Evolutionary conservation across 805 yeast genomes (phyloP).

Genomic region (Candida orba): DNA sequence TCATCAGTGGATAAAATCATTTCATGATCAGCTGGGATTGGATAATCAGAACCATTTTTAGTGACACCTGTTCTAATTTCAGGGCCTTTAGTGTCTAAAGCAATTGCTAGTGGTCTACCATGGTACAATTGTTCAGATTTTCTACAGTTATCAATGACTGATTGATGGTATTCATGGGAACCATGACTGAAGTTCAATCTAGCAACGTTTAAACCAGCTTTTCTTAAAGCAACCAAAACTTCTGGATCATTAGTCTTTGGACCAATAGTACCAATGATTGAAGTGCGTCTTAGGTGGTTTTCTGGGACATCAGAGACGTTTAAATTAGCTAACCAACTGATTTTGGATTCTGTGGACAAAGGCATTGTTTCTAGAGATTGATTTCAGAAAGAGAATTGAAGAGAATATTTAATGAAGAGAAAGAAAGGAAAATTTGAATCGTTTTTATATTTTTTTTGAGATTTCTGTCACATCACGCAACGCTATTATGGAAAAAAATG

Average conservation of each 20-base stretch:
- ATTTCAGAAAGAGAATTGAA: neutral
- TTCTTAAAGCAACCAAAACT: conserved; percentile 76
- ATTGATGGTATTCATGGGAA: conserved; percentile 94
- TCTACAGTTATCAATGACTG: conserved; percentile 93
- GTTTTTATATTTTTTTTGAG: too few relatives aligned
- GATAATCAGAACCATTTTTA: conserved; percentile 66
- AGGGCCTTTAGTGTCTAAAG: conserved; percentile 98
- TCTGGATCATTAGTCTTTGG: conserved; percentile 94
- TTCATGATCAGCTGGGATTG: conserved; percentile 79
- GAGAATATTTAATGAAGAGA: too few relatives aligned
- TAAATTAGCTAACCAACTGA: conserved; percentile 24
- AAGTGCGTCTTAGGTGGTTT: conserved; percentile 59
- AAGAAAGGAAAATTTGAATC: too few relatives aligned
- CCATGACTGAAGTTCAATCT: conserved; percentile 99
- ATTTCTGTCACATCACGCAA: conserved; percentile 8
- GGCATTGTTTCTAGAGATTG: conserved; percentile 5
- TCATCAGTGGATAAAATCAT: conserved; percentile 93
- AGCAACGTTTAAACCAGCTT: conserved; percentile 95
- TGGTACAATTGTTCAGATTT: conserved; percentile 83
- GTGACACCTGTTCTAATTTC: conserved; percentile 99
- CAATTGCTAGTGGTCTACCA: conserved; percentile 97
- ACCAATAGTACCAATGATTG: conserved; percentile 98
- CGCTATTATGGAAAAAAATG: neutral
- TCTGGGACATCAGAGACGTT: conserved; percentile 24
- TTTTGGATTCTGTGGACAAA: conserved; percentile 17